Percentiles rank a stretch among this genome's conserved stretches.
Conservation (phyloP, 768 basidiomycete genomes). For the Rhodotorula graminis region DNA sequence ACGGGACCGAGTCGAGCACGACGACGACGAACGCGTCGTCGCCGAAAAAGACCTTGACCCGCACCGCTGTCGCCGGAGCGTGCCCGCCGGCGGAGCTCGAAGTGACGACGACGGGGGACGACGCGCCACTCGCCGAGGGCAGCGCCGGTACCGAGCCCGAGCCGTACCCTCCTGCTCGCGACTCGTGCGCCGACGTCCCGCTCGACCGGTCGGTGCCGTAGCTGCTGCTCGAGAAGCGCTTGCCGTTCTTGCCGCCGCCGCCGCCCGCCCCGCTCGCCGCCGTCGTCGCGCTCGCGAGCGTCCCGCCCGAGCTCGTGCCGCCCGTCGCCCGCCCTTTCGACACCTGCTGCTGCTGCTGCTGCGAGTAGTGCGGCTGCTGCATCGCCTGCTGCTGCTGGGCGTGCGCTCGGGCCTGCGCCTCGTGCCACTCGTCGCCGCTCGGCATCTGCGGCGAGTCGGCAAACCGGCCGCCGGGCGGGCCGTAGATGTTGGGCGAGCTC, state of each 20-base stretch:
- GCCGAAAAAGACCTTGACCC: constrained; percentile 90
- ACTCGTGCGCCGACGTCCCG: constrained; percentile 24
- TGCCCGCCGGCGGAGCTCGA: not conserved
- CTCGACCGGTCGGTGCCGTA: constrained; percentile 40
- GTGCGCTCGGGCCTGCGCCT: constrained; percentile 18
- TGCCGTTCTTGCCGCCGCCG: not conserved
- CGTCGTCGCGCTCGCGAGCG: constrained; percentile 30
- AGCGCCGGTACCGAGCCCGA: not conserved
- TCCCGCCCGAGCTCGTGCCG: constrained; percentile 37
- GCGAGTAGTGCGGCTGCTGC: constrained; percentile 6
- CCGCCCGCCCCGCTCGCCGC: constrained; percentile 31
- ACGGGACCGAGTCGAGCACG: constrained; percentile 72
- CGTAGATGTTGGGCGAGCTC: constrained; percentile 50
- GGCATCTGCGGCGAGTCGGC: constrained; percentile 25
- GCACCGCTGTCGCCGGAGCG: constrained; percentile 53
- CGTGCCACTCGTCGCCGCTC: not conserved
- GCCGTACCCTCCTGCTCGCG: not conserved
- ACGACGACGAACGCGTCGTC: constrained; percentile 94
- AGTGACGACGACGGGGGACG: not conserved
- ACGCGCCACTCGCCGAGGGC: not conserved
- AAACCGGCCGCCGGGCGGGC: constrained; percentile 30
- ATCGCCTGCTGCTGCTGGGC: not conserved
- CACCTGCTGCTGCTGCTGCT: not conserved
- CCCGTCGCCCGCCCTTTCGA: constrained; percentile 2
- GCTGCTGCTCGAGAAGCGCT: constrained; percentile 14